phyloP scores from a whole-genome alignment of 768 basidiomycete genomes.

The Leccinum subtestaceum region DNA sequence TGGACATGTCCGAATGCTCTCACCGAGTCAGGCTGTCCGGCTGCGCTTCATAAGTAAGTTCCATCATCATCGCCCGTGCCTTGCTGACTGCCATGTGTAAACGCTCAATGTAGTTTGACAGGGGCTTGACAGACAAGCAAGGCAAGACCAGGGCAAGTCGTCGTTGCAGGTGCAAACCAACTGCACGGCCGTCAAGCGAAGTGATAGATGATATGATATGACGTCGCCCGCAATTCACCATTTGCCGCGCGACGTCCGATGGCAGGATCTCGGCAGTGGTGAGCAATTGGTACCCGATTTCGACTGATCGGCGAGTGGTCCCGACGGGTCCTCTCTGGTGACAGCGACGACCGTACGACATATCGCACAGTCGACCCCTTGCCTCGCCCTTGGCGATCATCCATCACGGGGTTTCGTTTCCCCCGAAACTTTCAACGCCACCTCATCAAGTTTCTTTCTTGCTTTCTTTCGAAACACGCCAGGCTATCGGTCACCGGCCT shows the following conservation, averaged over 20 bases:
- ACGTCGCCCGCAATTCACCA: background rate
- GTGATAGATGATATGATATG: background rate
- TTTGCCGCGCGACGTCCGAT: background rate
- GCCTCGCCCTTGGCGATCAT: background rate
- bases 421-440: slow-evolving; percentile 16
- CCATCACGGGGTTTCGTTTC: background rate
- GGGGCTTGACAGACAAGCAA: slow-evolving; percentile 4
- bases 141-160: slow-evolving; percentile 10
- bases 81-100: slow-evolving; percentile 15
- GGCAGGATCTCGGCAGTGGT: background rate
- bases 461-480: slow-evolving; percentile 16
- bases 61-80: slow-evolving; percentile 13
- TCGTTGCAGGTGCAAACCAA: slow-evolving; percentile 4
- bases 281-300: slow-evolving; percentile 3
- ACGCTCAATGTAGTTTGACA: background rate
- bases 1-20: background rate
- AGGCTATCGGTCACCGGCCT: background rate
- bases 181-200: background rate
- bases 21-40: slow-evolving; percentile 8
- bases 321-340: slow-evolving; percentile 1
- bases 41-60: background rate
- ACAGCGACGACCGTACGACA: background rate
- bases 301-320: slow-evolving; percentile 6
- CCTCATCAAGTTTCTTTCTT: slow-evolving; percentile 8
- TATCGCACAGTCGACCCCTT: background rate